Percentiles rank a stretch among this genome's conserved stretches.
phyloP scores from a whole-genome alignment of 2,329 filamentous ascomycete genomes.

The Ascosphaera apis region DNA sequence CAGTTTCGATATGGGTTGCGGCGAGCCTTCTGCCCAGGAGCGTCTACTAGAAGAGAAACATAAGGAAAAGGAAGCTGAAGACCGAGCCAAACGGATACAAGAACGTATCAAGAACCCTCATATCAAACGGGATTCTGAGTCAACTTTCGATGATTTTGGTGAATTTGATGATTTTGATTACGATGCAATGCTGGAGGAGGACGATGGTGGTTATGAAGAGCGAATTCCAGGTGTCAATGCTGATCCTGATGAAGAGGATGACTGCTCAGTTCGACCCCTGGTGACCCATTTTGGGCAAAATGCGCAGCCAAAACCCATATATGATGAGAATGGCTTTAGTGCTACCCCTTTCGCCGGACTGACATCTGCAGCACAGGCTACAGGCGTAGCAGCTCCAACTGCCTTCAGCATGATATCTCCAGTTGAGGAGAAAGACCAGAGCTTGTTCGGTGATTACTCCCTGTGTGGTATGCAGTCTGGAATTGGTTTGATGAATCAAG shows the following conservation, averaged over 20 bases:
- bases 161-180: slow-evolving; percentile 20
- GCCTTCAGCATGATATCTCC: not conserved
- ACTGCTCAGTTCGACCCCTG: slow-evolving; percentile 3
- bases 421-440: not conserved
- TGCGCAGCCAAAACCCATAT: not conserved
- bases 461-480: not conserved
- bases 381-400: not conserved
- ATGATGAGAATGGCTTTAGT: not conserved
- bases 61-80: slow-evolving; percentile 26
- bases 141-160: slow-evolving; percentile 17
- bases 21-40: slow-evolving; percentile 36
- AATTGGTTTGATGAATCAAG: too few relatives aligned
- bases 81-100: not conserved
- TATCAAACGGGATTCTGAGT: not conserved
- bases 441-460: not conserved
- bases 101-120: not conserved
- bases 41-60: slow-evolving; percentile 40
- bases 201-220: slow-evolving; percentile 21
- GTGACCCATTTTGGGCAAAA: not conserved
- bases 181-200: slow-evolving; percentile 20
- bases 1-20: slow-evolving; percentile 38
- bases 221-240: slow-evolving; percentile 25
- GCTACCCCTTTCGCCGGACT: not conserved
- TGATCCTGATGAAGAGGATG: slow-evolving; percentile 20
- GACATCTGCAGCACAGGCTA: not conserved